Evolutionary conservation across 2,329 filamentous ascomycete species (phyloP), one percentile per base, ranked within the genome.

Genomic region (Epichloe bromicola): DNA sequence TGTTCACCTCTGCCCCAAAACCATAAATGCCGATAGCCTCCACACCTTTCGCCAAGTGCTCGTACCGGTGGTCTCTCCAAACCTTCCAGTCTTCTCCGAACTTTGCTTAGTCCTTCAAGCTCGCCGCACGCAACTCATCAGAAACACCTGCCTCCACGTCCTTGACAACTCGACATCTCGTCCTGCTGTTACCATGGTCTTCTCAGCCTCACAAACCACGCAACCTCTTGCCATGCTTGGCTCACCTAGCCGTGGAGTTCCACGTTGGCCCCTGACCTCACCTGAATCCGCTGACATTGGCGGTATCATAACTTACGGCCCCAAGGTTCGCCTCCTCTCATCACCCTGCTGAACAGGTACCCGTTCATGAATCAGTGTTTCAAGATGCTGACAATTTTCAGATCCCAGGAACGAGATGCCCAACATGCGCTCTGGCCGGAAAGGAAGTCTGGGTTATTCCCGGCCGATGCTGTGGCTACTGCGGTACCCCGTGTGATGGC

Each of bases 371-470:
- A 17, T 8, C n/a, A 17, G 39, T 11, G 11, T 41, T 50, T 26
- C 48, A 49, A 10, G 40, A 54, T 38, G 54, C n/a, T 42, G 23
- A 49, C 47, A 34, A 33, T 3, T 3, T n/a, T 36, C 43, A 69
- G 61, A 69, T 76, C 53, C 70, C 75, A 4, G 75, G 75, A 10
- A 73, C 76, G 26, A 67, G 69, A 57, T 79, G 75, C 60, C 74
- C 74, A 46, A 76, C 69, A 4, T 79, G 75, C 57, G 67, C 69
- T 48, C 60, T 64, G 41, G 64, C 67, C 44, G 75, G 75, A 53
- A 67, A 72, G 54, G 75, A 78, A 58, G 72, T 74, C 42, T 79
- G 75, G 75, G 75, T 79, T 23, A 74, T 77, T 54, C 74, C 74
- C 34, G 75, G 75, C 49, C 70, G 72, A 51, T 65, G 65, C 48